phyloP scores from a whole-genome alignment of 2,329 filamentous ascomycete species.

The Microcyclosporella mali region DNA sequence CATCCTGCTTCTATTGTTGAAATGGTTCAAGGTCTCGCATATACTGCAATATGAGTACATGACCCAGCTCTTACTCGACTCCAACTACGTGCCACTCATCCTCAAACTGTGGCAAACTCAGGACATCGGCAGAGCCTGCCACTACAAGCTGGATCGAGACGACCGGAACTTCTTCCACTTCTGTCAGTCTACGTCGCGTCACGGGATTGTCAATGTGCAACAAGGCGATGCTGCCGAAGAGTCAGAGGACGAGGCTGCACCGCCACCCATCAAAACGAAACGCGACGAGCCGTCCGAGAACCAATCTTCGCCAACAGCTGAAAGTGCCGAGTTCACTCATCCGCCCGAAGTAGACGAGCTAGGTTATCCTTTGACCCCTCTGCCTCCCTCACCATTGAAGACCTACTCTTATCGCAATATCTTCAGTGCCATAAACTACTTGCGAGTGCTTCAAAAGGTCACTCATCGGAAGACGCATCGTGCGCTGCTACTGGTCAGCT shows the following conservation, averaged over 20 bases:
- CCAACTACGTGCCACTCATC: conserved; percentile 87
- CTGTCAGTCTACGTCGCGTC: conserved; percentile 67
- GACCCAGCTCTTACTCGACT: conserved; percentile 86
- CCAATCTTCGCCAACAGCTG: conserved; percentile 31
- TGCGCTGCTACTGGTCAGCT: conserved; percentile 86
- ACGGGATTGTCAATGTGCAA: conserved; percentile 33
- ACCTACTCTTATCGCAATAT: conserved; percentile 91
- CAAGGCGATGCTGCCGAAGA: conserved; percentile 28
- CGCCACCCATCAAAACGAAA: conserved; percentile 65
- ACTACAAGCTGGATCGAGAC: conserved; percentile 74
- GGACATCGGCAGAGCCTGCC: conserved; percentile 84
- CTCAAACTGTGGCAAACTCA: conserved; percentile 92
- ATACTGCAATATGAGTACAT: conserved; percentile 94
- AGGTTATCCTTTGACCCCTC: conserved; percentile 67
- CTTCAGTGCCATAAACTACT: conserved; percentile 89
- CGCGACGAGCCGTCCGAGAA: conserved; percentile 35
- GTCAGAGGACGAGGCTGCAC: conserved; percentile 67
- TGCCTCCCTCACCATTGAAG: conserved; percentile 72
- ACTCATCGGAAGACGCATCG: conserved; percentile 94
- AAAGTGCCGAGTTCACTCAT: conserved; percentile 27
- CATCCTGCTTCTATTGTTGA: conserved; percentile 76
- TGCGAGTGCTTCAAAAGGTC: conserved; percentile 95
- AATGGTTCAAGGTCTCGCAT: conserved; percentile 95
- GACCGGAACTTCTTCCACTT: conserved; percentile 89
- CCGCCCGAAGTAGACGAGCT: conserved; percentile 72